A percentile compares a stretch with the other conserved stretches of the same genome.
phyloP scores from a whole-genome alignment of 108 stramenopile species.

The Nitzschia palea region DNA sequence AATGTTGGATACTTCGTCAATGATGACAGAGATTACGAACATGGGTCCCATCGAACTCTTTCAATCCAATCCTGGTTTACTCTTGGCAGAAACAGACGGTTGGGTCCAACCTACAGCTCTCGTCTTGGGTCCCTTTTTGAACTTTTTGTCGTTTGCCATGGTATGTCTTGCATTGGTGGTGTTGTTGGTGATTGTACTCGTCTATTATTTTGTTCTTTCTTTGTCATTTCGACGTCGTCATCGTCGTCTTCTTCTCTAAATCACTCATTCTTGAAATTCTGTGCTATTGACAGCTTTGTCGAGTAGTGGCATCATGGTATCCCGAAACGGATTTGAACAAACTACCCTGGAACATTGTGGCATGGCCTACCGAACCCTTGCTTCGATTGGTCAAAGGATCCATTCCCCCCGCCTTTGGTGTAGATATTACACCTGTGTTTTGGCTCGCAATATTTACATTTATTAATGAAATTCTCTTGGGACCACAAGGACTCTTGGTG shows the following conservation, averaged over 20 bases:
- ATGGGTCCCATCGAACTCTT: neutral
- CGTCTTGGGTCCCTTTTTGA: slow-evolving; percentile 75
- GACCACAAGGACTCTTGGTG: slow-evolving; percentile 94
- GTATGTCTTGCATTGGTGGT: slow-evolving; percentile 43
- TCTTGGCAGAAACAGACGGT: slow-evolving; percentile 80
- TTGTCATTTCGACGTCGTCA: no score
- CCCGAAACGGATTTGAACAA: slow-evolving; percentile 76
- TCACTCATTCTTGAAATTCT: no score
- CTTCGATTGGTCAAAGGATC: slow-evolving; percentile 62
- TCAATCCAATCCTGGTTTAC: slow-evolving; percentile 22
- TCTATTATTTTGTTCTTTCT: neutral
- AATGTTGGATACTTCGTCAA: slow-evolving; percentile 9
- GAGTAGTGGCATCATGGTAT: slow-evolving; percentile 88
- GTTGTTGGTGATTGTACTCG: neutral
- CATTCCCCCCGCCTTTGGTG: slow-evolving; percentile 93
- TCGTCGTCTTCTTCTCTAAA: no score
- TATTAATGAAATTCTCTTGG: slow-evolving; percentile 91
- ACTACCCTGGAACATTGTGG: slow-evolving; percentile 78
- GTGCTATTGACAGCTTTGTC: slow-evolving; percentile 77
- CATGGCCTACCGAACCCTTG: slow-evolving; percentile 84
- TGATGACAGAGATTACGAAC: slow-evolving; percentile 12
- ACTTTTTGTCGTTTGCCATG: slow-evolving; percentile 85
- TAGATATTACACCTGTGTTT: slow-evolving; percentile 96
- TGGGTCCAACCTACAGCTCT: slow-evolving; percentile 80
- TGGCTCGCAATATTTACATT: slow-evolving; percentile 94